Conservation (phyloP, 2,329 filamentous ascomycete genomes). For the Dactylellina sp. region DNA sequence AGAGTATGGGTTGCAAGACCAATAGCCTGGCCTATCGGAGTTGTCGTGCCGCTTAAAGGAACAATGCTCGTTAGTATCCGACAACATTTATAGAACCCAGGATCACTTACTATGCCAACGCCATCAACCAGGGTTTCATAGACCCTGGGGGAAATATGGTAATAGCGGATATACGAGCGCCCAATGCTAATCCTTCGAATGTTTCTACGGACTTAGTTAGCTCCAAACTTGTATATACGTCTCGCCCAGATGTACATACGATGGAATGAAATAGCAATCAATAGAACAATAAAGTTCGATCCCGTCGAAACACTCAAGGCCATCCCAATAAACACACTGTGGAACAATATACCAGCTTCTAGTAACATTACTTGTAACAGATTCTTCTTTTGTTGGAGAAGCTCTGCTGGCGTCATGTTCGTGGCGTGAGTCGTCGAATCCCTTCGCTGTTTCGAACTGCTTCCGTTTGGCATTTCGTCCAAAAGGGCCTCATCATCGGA, state of each 20-base stretch:
- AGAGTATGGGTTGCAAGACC: constrained; percentile 70
- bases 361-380: constrained; percentile 81
- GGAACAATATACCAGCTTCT: constrained; percentile 85
- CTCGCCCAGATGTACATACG: constrained; percentile 15
- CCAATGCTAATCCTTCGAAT: constrained; percentile 87
- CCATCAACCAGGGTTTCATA: constrained; percentile 72
- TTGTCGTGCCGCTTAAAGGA: constrained; percentile 66
- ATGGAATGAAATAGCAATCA: constrained; percentile 84
- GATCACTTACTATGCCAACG: constrained; percentile 58
- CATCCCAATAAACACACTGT: constrained; percentile 81
- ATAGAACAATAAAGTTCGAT: constrained; percentile 80
- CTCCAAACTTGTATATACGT: neutral
- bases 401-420: constrained; percentile 37
- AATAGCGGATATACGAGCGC: constrained; percentile 84
- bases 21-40: constrained; percentile 74
- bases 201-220: constrained; percentile 67
- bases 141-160: constrained; percentile 76
- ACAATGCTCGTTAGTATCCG: neutral
- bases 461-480: constrained; percentile 39
- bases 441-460: constrained; percentile 37
- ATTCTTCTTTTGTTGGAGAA: constrained; percentile 59
- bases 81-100: neutral
- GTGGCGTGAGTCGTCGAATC: constrained; percentile 19
- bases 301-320: constrained; percentile 83
- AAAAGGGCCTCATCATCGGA: constrained; percentile 49